Base-by-base conservation (phyloP, 441 rosid genomes). In the Syzygium syzygioides region DNA sequence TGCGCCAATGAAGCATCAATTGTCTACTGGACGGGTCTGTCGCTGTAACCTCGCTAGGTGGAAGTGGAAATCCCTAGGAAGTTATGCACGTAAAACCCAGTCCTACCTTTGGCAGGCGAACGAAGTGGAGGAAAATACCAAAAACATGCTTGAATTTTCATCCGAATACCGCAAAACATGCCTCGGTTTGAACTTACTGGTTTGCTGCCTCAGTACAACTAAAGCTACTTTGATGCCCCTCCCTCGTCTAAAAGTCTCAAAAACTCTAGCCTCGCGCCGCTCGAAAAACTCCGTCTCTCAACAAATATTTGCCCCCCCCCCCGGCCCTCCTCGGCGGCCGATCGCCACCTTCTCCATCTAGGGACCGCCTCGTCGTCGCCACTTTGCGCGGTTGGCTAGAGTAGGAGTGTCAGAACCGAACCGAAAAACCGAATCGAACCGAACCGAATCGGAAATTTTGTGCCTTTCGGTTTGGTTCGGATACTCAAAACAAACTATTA, bases 171-270 rank as follows among this genome's bases (percentile, higher is more conserved):
- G 26, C 13, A 28, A 1, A 60, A 28, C 66, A 60, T 13, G 28
- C 9, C 66, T 28, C 2, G 7, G 71, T 0, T 0, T 28, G 14
- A 6, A 7, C 71, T 0, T 0, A 10, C 19, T 9, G 14, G 4
- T 18, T 68, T 32, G 79, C 79, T 37, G 34, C 45, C 79, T 32
- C 45, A 10, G 45, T 4, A 2, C 26, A 9, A 23, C 79, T 68
- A 11, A 68, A 68, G 9, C 34, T 34, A 57, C 62, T 57, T 57
- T 1, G 25, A 4, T 32, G 9, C 14, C 23, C 79, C 18, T 19
- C 41, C 15, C 25, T 18, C 0, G 14, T 66, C 10, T 18, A 20
- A 32, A 18, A 66, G 12, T 2, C 76, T 17, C 6, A 9, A 32
- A 64, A 30, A 8, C 41, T 66, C 76, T 17, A 12, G 34, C 76